A percentile compares a stretch with the other conserved stretches of the same genome.
Evolutionary conservation across 2,329 filamentous ascomycete genomes (phyloP).

Genomic region (Talaromyces funiculosus): DNA sequence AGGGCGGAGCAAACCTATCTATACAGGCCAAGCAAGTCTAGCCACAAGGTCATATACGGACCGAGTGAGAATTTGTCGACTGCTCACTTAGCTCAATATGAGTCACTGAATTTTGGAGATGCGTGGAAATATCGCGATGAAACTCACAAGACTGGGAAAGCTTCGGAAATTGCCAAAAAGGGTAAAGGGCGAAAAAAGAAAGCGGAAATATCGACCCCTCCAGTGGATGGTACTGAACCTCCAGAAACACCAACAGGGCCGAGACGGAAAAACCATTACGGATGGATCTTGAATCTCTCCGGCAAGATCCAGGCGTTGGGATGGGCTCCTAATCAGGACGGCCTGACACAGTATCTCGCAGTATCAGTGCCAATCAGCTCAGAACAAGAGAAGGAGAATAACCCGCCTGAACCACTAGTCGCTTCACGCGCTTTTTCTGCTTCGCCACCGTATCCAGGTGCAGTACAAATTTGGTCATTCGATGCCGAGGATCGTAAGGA

Average conservation of each 20-base stretch:
- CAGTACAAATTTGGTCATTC: conserved; percentile 57
- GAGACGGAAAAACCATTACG: conserved; percentile 30
- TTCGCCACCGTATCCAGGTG: conserved; percentile 43
- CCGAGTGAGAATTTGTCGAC: conserved; percentile 40
- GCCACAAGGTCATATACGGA: conserved; percentile 48
- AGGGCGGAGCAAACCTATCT: conserved; percentile 41
- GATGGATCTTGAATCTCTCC: conserved; percentile 55
- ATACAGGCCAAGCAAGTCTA: conserved; percentile 23
- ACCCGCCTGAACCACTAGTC: conserved; percentile 26
- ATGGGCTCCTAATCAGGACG: conserved; percentile 43
- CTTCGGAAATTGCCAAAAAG: conserved; percentile 3
- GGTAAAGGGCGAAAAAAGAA: conserved; percentile 16
- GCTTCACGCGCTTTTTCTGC: conserved; percentile 48
- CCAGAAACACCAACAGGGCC: conserved; percentile 8
- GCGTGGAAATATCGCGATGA: conserved; percentile 30
- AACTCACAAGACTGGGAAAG: conserved; percentile 3
- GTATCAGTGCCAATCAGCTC: conserved; percentile 39
- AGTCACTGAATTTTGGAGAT: conserved; percentile 42
- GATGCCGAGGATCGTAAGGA: conserved; percentile 27
- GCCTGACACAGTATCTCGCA: conserved; percentile 52
- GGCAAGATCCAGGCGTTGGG: conserved; percentile 46
- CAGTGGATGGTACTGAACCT: not conserved
- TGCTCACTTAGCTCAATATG: conserved; percentile 38
- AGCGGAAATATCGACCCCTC: not conserved
- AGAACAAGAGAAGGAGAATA: conserved; percentile 30